phyloP scores from a whole-genome alignment of 345 rosid species.

The Arabis alpina region DNA sequence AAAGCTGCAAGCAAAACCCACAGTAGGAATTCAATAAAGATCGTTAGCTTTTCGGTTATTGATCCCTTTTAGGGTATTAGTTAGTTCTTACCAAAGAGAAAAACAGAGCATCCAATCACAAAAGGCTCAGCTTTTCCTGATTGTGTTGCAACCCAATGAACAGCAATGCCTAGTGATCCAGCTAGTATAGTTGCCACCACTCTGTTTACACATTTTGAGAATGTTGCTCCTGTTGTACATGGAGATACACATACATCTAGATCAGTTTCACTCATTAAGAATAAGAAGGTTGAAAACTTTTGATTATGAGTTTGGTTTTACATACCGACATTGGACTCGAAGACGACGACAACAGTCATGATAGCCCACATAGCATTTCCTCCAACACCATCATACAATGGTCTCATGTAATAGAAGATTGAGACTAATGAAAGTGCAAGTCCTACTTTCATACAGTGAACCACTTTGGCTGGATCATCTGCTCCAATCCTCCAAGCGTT shows the following conservation, averaged over 20 bases:
- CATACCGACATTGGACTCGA: slow-evolving; percentile 67
- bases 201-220: slow-evolving; percentile 67
- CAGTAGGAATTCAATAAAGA: slow-evolving; percentile 12
- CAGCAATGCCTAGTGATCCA: slow-evolving; percentile 67
- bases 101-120: slow-evolving; percentile 60
- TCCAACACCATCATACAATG: slow-evolving; percentile 68
- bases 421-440: slow-evolving; percentile 69
- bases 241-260: slow-evolving; percentile 5
- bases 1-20: slow-evolving; percentile 57
- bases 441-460: slow-evolving; percentile 74
- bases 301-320: slow-evolving; percentile 20
- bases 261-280: not conserved
- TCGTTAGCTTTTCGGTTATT: not conserved
- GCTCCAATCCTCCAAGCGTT: slow-evolving; percentile 65
- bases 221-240: slow-evolving; percentile 68
- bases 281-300: slow-evolving; percentile 7
- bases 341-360: slow-evolving; percentile 81
- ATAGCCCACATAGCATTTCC: slow-evolving; percentile 80
- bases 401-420: slow-evolving; percentile 70
- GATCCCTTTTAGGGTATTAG: slow-evolving; percentile 5
- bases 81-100: slow-evolving; percentile 56
- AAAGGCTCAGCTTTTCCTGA: slow-evolving; percentile 61
- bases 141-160: slow-evolving; percentile 65
- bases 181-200: slow-evolving; percentile 64
- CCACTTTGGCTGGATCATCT: slow-evolving; percentile 66